A percentile compares a stretch with the other conserved stretches of the same genome.
Conservation (phyloP, 2,329 filamentous ascomycete genomes). For the Stylonectria norvegica region DNA sequence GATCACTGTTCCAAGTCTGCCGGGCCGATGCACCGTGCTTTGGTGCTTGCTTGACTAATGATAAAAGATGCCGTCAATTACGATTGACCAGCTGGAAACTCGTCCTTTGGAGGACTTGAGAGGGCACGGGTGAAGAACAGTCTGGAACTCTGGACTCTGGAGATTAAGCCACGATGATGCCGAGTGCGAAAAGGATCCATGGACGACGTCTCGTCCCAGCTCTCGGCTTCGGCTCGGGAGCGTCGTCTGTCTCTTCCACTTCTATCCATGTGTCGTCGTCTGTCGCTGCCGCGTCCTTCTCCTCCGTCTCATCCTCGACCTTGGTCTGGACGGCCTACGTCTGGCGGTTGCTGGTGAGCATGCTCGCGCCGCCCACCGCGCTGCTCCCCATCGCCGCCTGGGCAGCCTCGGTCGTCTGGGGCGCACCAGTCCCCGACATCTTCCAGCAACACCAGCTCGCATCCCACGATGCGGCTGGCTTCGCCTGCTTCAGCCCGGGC, state of each 20-base stretch:
- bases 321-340: conserved; percentile 20
- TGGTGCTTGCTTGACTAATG: conserved; percentile 27
- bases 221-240: conserved; percentile 12
- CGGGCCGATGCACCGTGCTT: conserved; percentile 30
- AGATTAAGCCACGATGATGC: conserved; percentile 13
- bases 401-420: conserved; percentile 26
- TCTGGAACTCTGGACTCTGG: neutral
- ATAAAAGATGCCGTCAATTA: conserved; percentile 18
- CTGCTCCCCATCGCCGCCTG: conserved; percentile 22
- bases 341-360: conserved; percentile 20
- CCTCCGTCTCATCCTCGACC: conserved; percentile 18
- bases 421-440: conserved; percentile 23
- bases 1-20: conserved; percentile 18
- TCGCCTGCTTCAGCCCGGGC: conserved; percentile 24
- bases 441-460: conserved; percentile 11
- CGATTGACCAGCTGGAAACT: conserved; percentile 13
- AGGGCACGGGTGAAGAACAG: neutral
- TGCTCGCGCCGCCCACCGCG: conserved; percentile 23
- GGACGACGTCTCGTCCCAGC: conserved; percentile 11
- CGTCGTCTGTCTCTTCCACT: too few relatives aligned
- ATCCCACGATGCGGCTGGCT: conserved; percentile 10
- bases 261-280: conserved; percentile 1
- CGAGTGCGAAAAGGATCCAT: conserved; percentile 22
- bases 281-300: conserved; percentile 1
- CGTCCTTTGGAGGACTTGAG: conserved; percentile 4